These are phyloP conservation scores for Eimeria zaria DNA, from an alignment of 169 alveolate species.

Conservation along the genomic window DNA sequence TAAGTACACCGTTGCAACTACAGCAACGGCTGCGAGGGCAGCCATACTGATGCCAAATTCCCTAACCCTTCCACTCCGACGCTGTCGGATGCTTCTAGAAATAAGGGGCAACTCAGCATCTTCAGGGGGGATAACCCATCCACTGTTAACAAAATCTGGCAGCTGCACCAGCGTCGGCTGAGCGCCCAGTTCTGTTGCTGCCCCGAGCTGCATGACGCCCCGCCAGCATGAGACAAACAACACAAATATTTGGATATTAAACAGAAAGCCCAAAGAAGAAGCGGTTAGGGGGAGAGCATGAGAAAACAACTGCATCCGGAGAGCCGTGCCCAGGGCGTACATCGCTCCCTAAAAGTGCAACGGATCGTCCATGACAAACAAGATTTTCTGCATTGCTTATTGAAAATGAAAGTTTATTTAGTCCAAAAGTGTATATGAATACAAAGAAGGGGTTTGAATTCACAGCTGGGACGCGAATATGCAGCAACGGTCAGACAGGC, in stretches of 20 bases:
- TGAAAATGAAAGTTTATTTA: neutral
- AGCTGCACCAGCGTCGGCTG: neutral
- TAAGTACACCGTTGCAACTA: neutral
- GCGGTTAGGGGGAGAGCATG: neutral
- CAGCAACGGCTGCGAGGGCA: neutral
- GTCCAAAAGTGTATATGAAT: neutral
- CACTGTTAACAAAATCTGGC: neutral
- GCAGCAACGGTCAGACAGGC: neutral
- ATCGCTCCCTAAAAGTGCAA: neutral
- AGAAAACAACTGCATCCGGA: neutral
- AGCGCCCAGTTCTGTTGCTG: neutral
- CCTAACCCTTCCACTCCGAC: neutral
- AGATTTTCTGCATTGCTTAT: neutral
- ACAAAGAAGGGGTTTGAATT: neutral
- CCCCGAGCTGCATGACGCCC: neutral
- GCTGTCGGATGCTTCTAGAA: neutral
- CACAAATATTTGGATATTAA: neutral
- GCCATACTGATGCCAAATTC: neutral
- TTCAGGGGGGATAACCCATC: neutral
- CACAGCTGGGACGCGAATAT: neutral
- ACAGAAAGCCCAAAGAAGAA: neutral
- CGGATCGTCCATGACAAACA: neutral
- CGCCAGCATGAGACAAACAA: neutral
- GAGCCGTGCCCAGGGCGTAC: neutral
- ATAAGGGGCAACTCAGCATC: neutral